Conservation (phyloP, 148 eudicot genomes). For the Vaccinium macrocarpon region DNA sequence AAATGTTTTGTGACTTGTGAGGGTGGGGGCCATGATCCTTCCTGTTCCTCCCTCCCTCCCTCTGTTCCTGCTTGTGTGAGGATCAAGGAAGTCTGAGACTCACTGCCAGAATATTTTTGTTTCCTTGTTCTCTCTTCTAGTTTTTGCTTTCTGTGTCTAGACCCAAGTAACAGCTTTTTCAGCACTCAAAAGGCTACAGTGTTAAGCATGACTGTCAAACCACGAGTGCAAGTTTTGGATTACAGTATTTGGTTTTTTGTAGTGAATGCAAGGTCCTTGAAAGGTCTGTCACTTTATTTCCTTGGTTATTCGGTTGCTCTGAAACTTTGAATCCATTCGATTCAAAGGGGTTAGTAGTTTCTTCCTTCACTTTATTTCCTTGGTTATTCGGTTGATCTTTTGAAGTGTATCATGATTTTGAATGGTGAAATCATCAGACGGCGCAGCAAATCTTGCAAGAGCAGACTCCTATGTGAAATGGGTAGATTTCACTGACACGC, state of each 20-base stretch:
- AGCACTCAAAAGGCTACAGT: background rate
- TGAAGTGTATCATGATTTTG: background rate
- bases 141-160: background rate
- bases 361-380: background rate
- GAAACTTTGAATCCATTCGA: background rate
- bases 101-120: background rate
- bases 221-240: background rate
- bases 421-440: background rate
- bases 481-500: no score
- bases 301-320: background rate
- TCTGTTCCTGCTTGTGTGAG: background rate
- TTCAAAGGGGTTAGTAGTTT: background rate
- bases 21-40: background rate
- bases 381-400: no score
- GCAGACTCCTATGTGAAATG: background rate
- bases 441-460: slow-evolving; percentile 9
- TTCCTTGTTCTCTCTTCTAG: background rate
- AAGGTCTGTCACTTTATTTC: background rate
- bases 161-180: background rate
- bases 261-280: background rate
- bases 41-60: background rate
- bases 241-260: background rate
- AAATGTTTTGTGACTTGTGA: background rate
- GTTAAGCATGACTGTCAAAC: background rate
- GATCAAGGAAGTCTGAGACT: background rate